Evolutionary conservation across 202 grass and related monocot species (phyloP), one percentile per base, ranked within the genome.

Genomic region (Hordeum pubiflorum): DNA sequence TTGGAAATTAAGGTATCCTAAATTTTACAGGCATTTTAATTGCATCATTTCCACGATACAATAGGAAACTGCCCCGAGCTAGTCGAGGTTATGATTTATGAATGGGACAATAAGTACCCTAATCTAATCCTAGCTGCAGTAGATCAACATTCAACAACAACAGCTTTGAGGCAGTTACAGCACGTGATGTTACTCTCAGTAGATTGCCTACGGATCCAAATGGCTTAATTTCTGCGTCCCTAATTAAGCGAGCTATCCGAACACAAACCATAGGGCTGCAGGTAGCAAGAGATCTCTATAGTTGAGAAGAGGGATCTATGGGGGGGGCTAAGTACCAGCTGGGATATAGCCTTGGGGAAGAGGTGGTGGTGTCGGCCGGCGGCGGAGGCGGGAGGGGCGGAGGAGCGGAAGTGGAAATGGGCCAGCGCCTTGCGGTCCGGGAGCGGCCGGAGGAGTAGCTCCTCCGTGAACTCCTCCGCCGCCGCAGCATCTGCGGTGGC

Each of bases 261-360:
- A 64, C 26, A 72, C 1, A 14, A 72, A 82, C 48, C 72, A 72
- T 50, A 85, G 1, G 4, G 14, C 10, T 8, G 57, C 52, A 55
- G 52, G 18, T 55, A 58, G 75, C 7, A 4, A 41, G 79, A 63
- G 86, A 91, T 55, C 52, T 55, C 52, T 55, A 55, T 55, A 7
- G 52, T 55, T 55, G 52, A 55, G 52, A 55, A 15, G 38, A 55
- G 7, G 52, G 52, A 55, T 80, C 83, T 72, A 64, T 34, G 46
- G 32, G 37, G n/a, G 14, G 52, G 9, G 57, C 5, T 58, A 57
- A 58, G 48, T 85, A 99, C 92, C 86, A 99, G 77, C 69, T 99
- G 96, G 44, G 96, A 86, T 71, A 99, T 93, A 70, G 89, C 93
- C 79, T 99, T 96, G 48, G 96, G 92, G 78, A 99, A 96, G 80